These are phyloP conservation scores for Solanum sejunctum DNA, from an alignment of 257 asterid genomes.

Conservation along the genomic window DNA sequence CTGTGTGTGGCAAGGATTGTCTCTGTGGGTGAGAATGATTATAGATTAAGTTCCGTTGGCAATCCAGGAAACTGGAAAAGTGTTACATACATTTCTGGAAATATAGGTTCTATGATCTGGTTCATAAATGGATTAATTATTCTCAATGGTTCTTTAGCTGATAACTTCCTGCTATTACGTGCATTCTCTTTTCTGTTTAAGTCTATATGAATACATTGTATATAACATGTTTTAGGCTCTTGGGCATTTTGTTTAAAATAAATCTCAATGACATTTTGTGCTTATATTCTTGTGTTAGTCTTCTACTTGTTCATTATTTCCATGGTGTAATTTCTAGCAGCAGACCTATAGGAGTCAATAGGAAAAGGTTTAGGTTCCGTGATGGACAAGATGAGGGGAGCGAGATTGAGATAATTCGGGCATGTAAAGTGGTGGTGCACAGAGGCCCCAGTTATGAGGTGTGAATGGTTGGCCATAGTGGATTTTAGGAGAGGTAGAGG, in stretches of 20 bases:
- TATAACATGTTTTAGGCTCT: not conserved
- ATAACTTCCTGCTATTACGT: not conserved
- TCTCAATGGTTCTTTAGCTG: not conserved
- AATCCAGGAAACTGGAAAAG: not conserved
- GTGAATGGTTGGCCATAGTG: not conserved
- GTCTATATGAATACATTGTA: not conserved
- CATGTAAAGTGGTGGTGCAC: not conserved
- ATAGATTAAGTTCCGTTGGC: not conserved
- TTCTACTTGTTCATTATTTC: not conserved
- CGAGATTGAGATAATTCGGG: not conserved
- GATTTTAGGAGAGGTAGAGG: not conserved
- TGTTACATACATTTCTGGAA: not conserved
- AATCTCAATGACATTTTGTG: not conserved
- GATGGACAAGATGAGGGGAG: not conserved
- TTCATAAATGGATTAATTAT: not conserved
- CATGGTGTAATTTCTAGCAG: not conserved
- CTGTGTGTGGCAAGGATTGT: slow-evolving; percentile 79
- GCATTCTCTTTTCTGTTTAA: not conserved
- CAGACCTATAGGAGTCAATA: not conserved
- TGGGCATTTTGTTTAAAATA: not conserved
- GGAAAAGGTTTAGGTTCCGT: not conserved
- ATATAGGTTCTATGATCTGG: not conserved
- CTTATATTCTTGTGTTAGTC: not conserved
- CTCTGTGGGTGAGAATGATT: slow-evolving; percentile 63
- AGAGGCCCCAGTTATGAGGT: not conserved